Evolutionary conservation across 169 alveolate genomes (phyloP).

Genomic region (Babesia divergens): DNA sequence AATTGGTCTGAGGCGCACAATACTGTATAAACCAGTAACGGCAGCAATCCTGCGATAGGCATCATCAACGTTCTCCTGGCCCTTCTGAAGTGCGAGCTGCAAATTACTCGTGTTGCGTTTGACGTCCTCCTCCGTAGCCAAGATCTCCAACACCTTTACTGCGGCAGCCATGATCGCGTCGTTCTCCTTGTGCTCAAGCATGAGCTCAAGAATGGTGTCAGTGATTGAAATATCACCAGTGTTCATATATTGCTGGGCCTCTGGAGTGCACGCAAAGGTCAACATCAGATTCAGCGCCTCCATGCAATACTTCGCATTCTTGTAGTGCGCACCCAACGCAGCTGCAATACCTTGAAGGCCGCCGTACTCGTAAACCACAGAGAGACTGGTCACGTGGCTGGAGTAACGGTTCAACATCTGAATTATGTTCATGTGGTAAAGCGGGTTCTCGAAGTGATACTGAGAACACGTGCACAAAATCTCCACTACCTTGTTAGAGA

Average conservation of each 20-base stretch:
- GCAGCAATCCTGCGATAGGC: conserved; percentile 86
- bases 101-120: conserved; percentile 76
- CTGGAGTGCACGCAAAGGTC: conserved; percentile 78
- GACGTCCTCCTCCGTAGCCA: conserved; percentile 86
- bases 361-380: conserved; percentile 84
- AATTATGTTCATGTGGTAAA: conserved; percentile 79
- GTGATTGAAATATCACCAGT: conserved; percentile 75
- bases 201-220: conserved; percentile 81
- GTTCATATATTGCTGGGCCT: conserved; percentile 77
- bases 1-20: conserved; percentile 69
- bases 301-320: conserved; percentile 72
- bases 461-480: conserved; percentile 86
- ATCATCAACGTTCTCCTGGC: conserved; percentile 76
- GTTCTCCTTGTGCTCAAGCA: conserved; percentile 84
- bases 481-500: conserved; percentile 83
- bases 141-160: conserved; percentile 77
- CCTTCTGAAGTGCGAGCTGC: conserved; percentile 65
- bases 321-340: conserved; percentile 75
- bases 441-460: conserved; percentile 80
- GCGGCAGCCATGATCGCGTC: conserved; percentile 81
- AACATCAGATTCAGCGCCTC: conserved; percentile 81
- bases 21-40: conserved; percentile 83
- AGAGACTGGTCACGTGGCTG: conserved; percentile 75
- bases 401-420: conserved; percentile 81
- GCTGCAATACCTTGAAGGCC: conserved; percentile 85